Conservation (phyloP, 805 yeast genomes). For the Kuraishia borneana region DNA sequence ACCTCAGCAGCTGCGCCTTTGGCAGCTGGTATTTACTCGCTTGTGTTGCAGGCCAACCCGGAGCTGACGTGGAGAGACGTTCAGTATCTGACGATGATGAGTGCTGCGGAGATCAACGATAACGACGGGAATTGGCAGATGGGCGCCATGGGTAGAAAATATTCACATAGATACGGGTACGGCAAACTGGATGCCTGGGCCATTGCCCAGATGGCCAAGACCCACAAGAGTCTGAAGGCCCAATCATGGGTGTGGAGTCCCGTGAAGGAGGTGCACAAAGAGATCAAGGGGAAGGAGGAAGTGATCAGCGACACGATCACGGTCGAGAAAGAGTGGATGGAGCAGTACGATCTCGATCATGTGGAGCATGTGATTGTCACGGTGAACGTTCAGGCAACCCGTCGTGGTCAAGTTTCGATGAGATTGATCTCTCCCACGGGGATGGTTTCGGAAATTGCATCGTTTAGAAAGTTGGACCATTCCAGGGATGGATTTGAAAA, state of each 20-base stretch:
- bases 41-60: constrained; percentile 77
- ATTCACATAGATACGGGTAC: constrained; percentile 83
- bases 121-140: constrained; percentile 64
- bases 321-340: constrained; percentile 37
- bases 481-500: constrained; percentile 48
- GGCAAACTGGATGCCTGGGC: constrained; percentile 81
- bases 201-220: constrained; percentile 60
- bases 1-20: constrained; percentile 98
- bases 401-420: constrained; percentile 62
- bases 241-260: constrained; percentile 71
- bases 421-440: constrained; percentile 69
- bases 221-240: constrained; percentile 82
- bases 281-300: constrained; percentile 9
- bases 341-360: constrained; percentile 48
- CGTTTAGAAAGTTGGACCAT: constrained; percentile 48
- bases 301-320: constrained; percentile 25
- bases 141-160: constrained; percentile 55
- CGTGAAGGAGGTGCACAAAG: constrained; percentile 19
- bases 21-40: constrained; percentile 90
- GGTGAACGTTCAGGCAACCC: constrained; percentile 52
- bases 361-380: constrained; percentile 83
- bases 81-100: constrained; percentile 69
- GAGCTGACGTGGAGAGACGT: constrained; percentile 91
- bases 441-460: constrained; percentile 61
- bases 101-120: constrained; percentile 59